Conservation (phyloP, 176 grass and related monocot genomes). For the Oryza meridionalis region DNA sequence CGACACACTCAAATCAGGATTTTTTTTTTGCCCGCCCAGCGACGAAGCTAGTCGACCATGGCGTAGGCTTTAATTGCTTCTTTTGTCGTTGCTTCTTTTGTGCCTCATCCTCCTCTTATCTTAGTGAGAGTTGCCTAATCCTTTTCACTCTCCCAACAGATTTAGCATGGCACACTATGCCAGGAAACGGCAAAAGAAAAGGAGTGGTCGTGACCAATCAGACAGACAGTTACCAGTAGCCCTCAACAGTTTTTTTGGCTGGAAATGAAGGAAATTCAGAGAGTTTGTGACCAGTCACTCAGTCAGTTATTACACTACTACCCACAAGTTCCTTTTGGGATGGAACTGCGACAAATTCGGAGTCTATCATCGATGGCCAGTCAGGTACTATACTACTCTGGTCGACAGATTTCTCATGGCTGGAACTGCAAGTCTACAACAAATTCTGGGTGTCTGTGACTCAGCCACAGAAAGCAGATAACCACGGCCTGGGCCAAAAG, state of each 20-base stretch:
- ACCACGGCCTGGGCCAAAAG: constrained; percentile 34
- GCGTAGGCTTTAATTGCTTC: neutral
- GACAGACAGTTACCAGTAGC: too few relatives aligned
- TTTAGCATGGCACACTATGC: neutral
- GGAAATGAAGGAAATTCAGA: too few relatives aligned
- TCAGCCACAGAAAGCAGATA: constrained; percentile 37
- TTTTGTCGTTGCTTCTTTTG: neutral
- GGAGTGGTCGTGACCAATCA: too few relatives aligned
- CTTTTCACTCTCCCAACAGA: neutral
- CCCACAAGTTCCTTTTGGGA: too few relatives aligned
- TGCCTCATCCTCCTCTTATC: neutral
- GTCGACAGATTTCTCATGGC: too few relatives aligned
- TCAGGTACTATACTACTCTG: too few relatives aligned
- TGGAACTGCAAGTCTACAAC: neutral
- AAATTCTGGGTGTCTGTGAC: constrained; percentile 30
- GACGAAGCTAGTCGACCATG: neutral
- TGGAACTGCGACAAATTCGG: too few relatives aligned
- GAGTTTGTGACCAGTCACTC: too few relatives aligned
- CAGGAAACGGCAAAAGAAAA: too few relatives aligned
- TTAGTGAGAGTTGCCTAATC: neutral
- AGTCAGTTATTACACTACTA: too few relatives aligned
- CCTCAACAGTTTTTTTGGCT: too few relatives aligned
- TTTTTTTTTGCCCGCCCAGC: neutral
- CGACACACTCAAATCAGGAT: neutral
- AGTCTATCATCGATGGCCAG: too few relatives aligned